Evolutionary conservation across 2,329 filamentous ascomycete species (phyloP), one percentile per base, ranked within the genome.

Genomic region (Dothistroma pini): DNA sequence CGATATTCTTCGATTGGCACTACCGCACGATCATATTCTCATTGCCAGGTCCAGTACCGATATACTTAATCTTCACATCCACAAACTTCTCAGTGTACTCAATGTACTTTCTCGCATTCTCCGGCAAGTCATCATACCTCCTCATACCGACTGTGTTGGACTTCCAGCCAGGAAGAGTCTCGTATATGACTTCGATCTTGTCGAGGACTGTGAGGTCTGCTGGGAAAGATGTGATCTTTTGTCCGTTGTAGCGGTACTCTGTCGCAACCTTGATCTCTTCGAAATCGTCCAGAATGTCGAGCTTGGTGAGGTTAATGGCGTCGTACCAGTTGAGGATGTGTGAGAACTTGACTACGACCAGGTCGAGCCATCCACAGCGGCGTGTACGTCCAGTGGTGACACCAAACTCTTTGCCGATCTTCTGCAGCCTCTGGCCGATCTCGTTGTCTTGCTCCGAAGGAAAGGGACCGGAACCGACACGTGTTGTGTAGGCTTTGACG

Each of bases 261-360:
- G 89, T 84, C 19, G 89, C 89, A 55, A 90, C 81, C 75, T 92
- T 89, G 76, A 96, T 83, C 70, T 86, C 87, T 10, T 84, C 80
- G 73, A 96, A 91, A 34, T 84, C 84, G 72, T 92, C 89, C 16
- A 92, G 81, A 41, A 91, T 82, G 68, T 90, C 87, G 22, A 90
- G 81, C 75, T 87, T 87, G 60, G 85, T 87, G 59, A 87, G 77
- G 76, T 88, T 87, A 69, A 87, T 77, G 50, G 79, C 75, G 0
- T 85, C 86, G 76, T 90, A 90, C 77, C 87, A 81, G 77, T 90
- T 90, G 73, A 89, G 80, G 52, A 81, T 77, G 62, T 80, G 75
- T 10, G 83, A 86, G 78, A 88, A 89, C 73, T 88, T 87, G 64
- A 89, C 75, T 7, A 89, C 83, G 35, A 89, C 86, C 5, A 90